phyloP scores from a whole-genome alignment of 441 rosid genomes.

The Mallotus japonicus region DNA sequence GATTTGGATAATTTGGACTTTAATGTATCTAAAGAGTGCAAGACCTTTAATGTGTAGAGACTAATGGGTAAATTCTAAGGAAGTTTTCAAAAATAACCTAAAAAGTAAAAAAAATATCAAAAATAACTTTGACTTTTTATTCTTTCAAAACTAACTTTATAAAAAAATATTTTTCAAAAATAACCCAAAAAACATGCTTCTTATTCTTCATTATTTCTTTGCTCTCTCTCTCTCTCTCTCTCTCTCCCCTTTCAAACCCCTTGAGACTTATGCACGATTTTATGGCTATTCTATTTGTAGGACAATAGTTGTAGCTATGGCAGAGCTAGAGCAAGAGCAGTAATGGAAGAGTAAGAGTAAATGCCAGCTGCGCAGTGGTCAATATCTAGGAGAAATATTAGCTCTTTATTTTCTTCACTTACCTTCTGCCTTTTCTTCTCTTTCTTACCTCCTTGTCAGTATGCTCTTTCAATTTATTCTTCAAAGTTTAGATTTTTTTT shows the following conservation, averaged over 20 bases:
- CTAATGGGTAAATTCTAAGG: too few relatives aligned
- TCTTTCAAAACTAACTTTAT: too few relatives aligned
- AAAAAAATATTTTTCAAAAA: too few relatives aligned
- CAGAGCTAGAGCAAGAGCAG: conserved; percentile 28
- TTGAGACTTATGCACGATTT: background rate
- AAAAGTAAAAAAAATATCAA: too few relatives aligned
- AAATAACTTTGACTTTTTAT: too few relatives aligned
- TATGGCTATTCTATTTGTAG: background rate
- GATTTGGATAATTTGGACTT: too few relatives aligned
- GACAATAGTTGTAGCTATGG: conserved; percentile 38
- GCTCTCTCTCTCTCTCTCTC: fast-evolving
- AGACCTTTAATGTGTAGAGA: too few relatives aligned
- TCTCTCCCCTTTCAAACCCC: background rate
- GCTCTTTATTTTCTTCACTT: conserved; percentile 67
- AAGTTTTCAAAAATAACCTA: too few relatives aligned
- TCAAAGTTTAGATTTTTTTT: background rate
- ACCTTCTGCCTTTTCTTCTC: conserved; percentile 47
- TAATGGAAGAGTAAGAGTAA: conserved; percentile 29
- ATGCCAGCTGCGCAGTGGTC: conserved; percentile 47
- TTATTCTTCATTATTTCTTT: too few relatives aligned
- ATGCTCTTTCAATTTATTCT: background rate
- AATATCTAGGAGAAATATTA: conserved; percentile 79
- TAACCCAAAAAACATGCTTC: too few relatives aligned
- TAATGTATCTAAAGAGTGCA: too few relatives aligned
- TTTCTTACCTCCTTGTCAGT: conserved; percentile 79